These are phyloP conservation scores for Zasmidium angulare DNA, from an alignment of 2,329 filamentous ascomycete species.

Conservation along the genomic window DNA sequence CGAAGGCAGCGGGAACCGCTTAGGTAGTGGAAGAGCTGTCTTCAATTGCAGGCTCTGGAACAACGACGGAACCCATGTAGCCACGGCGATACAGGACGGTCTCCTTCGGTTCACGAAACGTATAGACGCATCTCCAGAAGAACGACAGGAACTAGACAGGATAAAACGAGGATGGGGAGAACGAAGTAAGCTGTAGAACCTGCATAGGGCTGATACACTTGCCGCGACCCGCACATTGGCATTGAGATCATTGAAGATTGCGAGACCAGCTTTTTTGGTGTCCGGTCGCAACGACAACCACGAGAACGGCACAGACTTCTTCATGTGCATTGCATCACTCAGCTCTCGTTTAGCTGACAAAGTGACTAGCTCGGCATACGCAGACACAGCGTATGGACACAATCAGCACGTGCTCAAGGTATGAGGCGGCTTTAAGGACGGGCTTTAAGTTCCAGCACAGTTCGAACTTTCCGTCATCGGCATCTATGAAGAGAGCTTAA, in stretches of 20 bases:
- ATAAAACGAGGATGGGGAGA: not conserved
- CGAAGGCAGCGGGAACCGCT: constrained; percentile 48
- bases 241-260: too few relatives aligned
- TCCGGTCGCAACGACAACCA: too few relatives aligned
- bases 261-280: too few relatives aligned
- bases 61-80: constrained; percentile 44
- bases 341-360: too few relatives aligned
- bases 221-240: too few relatives aligned
- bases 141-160: not conserved
- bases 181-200: not conserved
- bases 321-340: too few relatives aligned
- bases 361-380: too few relatives aligned
- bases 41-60: constrained; percentile 51
- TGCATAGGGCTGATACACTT: too few relatives aligned
- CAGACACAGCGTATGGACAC: too few relatives aligned
- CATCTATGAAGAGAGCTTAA: not conserved
- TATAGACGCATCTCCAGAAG: not conserved
- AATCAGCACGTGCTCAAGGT: not conserved
- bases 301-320: too few relatives aligned
- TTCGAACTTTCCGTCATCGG: not conserved
- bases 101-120: constrained; percentile 37
- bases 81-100: constrained; percentile 52
- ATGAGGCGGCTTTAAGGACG: not conserved
- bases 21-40: constrained; percentile 46
- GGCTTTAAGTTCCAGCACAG: not conserved